phyloP scores from a whole-genome alignment of 257 asterid genomes.

The Scutellaria barbata region DNA sequence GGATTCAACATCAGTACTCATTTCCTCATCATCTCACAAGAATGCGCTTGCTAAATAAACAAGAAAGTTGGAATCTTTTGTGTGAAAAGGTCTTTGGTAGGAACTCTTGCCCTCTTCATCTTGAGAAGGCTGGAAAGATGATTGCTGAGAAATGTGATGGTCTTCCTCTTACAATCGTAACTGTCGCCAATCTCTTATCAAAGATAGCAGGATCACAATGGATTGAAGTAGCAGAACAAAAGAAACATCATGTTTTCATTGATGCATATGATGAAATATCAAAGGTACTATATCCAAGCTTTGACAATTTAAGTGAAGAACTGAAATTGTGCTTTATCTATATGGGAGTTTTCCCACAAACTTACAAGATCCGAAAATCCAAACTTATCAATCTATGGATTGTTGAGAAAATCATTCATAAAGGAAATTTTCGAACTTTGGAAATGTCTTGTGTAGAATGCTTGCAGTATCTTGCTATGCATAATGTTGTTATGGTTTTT shows the following conservation, averaged over 20 bases:
- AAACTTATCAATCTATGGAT: background rate
- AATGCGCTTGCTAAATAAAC: background rate
- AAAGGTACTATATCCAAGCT: background rate
- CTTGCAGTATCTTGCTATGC: background rate
- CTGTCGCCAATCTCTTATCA: background rate
- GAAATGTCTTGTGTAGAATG: background rate
- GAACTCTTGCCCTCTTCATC: background rate
- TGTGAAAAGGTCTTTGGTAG: background rate
- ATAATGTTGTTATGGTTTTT: background rate
- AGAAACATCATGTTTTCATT: background rate
- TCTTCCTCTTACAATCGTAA: background rate
- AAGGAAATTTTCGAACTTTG: background rate
- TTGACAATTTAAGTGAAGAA: background rate
- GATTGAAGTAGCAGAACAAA: background rate
- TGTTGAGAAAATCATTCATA: background rate
- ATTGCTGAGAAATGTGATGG: constrained; percentile 2
- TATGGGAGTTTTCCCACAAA: background rate
- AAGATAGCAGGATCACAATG: background rate
- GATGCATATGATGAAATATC: background rate
- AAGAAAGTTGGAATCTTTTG: background rate
- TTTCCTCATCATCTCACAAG: background rate
- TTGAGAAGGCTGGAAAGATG: background rate
- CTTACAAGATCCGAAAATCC: background rate
- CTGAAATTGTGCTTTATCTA: background rate
- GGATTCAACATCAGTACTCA: background rate